phyloP scores from a whole-genome alignment of 768 basidiomycete genomes.

The Leccinum disarticulatum region DNA sequence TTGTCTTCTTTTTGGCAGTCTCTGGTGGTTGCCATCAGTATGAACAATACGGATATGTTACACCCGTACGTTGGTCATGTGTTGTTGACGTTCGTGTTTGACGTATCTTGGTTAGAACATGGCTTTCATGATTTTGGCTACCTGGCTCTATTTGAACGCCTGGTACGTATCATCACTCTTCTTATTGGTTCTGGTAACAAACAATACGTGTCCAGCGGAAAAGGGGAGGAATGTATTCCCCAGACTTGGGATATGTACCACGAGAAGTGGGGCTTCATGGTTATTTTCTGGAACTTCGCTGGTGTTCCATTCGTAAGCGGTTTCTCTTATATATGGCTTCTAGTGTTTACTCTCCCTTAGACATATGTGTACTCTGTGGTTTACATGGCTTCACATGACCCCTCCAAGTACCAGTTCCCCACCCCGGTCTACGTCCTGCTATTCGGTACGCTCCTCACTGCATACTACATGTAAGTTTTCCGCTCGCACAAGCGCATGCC shows the following conservation, averaged over 20 bases:
- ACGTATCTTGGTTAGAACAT: slow-evolving; percentile 63
- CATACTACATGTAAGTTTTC: slow-evolving; percentile 75
- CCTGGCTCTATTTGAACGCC: slow-evolving; percentile 95
- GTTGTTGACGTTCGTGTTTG: neutral
- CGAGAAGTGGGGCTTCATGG: slow-evolving; percentile 98
- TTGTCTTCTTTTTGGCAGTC: slow-evolving; percentile 90
- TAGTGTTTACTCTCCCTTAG: slow-evolving; percentile 34
- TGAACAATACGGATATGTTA: slow-evolving; percentile 87
- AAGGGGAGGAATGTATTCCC: slow-evolving; percentile 93
- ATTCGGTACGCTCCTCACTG: slow-evolving; percentile 72
- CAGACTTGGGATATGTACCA: slow-evolving; percentile 99
- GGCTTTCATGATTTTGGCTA: slow-evolving; percentile 94
- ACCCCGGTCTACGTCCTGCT: slow-evolving; percentile 70
- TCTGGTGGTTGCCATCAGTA: slow-evolving; percentile 96
- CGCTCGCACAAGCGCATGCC: neutral
- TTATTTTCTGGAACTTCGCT: slow-evolving; percentile 97
- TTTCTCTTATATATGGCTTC: neutral
- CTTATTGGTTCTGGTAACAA: neutral
- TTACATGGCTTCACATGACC: slow-evolving; percentile 96
- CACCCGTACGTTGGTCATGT: slow-evolving; percentile 59
- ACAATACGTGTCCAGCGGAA: slow-evolving; percentile 51
- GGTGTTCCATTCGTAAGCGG: slow-evolving; percentile 83
- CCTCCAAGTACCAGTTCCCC: slow-evolving; percentile 83
- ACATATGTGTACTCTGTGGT: slow-evolving; percentile 97
- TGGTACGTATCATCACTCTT: slow-evolving; percentile 49